A percentile compares a stretch with the other conserved stretches of the same genome.
Evolutionary conservation across 2,329 filamentous ascomycete genomes (phyloP).

Genomic region (Fusarium haematococcum): DNA sequence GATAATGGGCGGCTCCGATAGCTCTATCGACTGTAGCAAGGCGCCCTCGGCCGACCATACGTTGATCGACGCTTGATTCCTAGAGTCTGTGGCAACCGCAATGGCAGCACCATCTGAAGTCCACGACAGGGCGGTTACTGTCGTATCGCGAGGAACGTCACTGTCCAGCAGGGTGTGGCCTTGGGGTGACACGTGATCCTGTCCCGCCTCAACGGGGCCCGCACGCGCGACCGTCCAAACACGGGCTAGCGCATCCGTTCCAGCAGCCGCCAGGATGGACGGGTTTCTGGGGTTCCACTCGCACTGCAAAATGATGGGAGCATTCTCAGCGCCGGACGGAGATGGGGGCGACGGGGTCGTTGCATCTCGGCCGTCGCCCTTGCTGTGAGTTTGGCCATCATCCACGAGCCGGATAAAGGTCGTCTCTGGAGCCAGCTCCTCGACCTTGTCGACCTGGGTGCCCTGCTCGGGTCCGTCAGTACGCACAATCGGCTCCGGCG

Average conservation of each 20-base stretch:
- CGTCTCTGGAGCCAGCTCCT: constrained; percentile 70
- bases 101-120: constrained; percentile 66
- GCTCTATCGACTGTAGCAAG: constrained; percentile 65
- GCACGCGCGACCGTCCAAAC: constrained; percentile 73
- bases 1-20: constrained; percentile 70
- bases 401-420: constrained; percentile 69
- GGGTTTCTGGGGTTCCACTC: constrained; percentile 76
- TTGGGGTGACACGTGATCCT: constrained; percentile 56
- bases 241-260: constrained; percentile 77
- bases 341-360: constrained; percentile 51
- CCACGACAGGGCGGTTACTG: constrained; percentile 71
- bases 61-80: constrained; percentile 63
- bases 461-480: constrained; percentile 73
- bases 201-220: constrained; percentile 55
- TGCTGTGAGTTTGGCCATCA: constrained; percentile 47
- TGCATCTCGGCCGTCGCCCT: constrained; percentile 50
- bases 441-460: constrained; percentile 73
- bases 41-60: constrained; percentile 68
- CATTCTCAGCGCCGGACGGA: constrained; percentile 59
- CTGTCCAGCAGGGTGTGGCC: constrained; percentile 62
- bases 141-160: constrained; percentile 63
- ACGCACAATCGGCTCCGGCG: constrained; percentile 63
- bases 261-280: constrained; percentile 74
- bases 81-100: constrained; percentile 69
- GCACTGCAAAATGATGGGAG: constrained; percentile 74